Evolutionary conservation across 2,329 filamentous ascomycete species (phyloP), one percentile per base, ranked within the genome.

Genomic region (Beauveria sp.): DNA sequence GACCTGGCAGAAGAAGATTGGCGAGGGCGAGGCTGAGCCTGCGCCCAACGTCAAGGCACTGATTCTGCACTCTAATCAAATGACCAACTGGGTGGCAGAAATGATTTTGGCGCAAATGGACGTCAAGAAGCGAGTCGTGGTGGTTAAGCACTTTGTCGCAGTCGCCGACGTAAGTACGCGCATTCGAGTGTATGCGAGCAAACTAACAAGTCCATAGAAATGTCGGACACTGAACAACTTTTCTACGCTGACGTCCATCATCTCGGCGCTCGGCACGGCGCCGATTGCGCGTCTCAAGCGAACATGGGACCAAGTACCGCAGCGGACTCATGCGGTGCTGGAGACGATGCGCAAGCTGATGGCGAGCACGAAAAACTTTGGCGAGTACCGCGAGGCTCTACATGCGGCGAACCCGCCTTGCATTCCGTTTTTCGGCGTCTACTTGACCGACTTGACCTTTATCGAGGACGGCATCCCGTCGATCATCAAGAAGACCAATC

Each of bases 1-100:
- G 81, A 97, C 93, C 5, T 99, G 95, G 95, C 92, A 96, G 76
- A 98, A 96, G 83, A 97, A 97, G 79, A 81, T 96, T 63, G 83
- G 79, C 9, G 89, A 93, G 40, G 88, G 88, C 64, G 89, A 93
- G 65, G 84, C 88, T 6, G 92, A 96, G 69, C 90, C 93, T 40
- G 93, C 95, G 10, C 86, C 91, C 0, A 98, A 99, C 69, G 91
- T 99, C 67, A 97, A 98, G 76, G 90, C 92, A 10, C 82, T 99
- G 65, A 99, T 99, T 76, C 80, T 98, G 58, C 95, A 99, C 76
- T 98, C 95, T 0, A 99, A 99, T 71, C 93, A 98, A 74, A 87
- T 99, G 80, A 99, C 95, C 6, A 99, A 98, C 73, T 99, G 95
- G 95, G 95, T 98, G 56, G 95, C 95, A 34, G 93, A 98, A 75